These are phyloP conservation scores for Pythium periplocum DNA, from an alignment of 352 stramenopile genomes.

Conservation along the genomic window DNA sequence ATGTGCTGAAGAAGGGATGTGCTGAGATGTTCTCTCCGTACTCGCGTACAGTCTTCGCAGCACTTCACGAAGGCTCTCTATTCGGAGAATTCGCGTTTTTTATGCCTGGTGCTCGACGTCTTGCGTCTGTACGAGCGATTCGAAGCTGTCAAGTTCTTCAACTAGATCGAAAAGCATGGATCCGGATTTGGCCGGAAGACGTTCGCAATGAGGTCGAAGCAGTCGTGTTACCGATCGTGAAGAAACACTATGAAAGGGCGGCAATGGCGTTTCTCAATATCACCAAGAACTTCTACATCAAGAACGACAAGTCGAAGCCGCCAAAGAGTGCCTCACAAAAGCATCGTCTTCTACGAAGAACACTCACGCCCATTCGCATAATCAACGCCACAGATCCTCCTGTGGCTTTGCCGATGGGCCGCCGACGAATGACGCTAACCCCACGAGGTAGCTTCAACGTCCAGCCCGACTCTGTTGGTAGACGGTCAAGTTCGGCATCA, in stretches of 20 bases:
- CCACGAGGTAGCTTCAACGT: too few relatives aligned
- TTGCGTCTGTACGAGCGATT: slow-evolving; percentile 42
- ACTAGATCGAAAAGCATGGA: slow-evolving; percentile 44
- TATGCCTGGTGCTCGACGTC: slow-evolving; percentile 29
- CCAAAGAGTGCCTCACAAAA: slow-evolving; percentile 10
- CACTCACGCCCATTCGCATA: not conserved
- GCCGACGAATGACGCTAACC: too few relatives aligned
- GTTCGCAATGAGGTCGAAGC: slow-evolving; percentile 36
- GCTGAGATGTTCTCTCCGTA: slow-evolving; percentile 38
- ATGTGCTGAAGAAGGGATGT: slow-evolving; percentile 41
- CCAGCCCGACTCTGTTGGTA: too few relatives aligned
- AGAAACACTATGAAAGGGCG: slow-evolving; percentile 28
- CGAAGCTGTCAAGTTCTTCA: slow-evolving; percentile 61
- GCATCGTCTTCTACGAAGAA: not conserved
- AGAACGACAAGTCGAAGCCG: slow-evolving; percentile 26
- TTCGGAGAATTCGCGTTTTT: slow-evolving; percentile 73
- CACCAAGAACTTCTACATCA: slow-evolving; percentile 60
- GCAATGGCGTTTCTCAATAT: slow-evolving; percentile 45
- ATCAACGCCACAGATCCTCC: too few relatives aligned
- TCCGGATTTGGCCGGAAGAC: slow-evolving; percentile 36
- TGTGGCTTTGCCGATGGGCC: too few relatives aligned
- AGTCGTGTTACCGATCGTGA: slow-evolving; percentile 28
- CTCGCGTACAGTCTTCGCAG: slow-evolving; percentile 32
- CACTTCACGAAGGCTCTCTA: slow-evolving; percentile 22
- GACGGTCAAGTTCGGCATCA: too few relatives aligned